These are phyloP conservation scores for Styphnolobium japonicum DNA, from an alignment of 306 rosid genomes.

Conservation along the genomic window DNA sequence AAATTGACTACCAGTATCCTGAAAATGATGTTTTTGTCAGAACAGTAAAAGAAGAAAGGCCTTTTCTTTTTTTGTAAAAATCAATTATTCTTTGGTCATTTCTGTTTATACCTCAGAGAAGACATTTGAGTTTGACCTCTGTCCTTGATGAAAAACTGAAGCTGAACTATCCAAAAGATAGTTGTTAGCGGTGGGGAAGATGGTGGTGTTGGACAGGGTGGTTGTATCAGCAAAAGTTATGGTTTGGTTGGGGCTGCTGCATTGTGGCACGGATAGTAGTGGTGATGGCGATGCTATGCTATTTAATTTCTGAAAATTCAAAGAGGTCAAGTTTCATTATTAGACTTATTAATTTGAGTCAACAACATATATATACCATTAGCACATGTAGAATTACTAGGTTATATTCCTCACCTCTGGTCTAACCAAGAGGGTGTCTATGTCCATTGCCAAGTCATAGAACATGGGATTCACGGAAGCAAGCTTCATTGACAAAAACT, in stretches of 20 bases:
- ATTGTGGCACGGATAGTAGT: conserved; percentile 43
- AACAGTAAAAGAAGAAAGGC: neutral
- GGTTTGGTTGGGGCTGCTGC: conserved; percentile 48
- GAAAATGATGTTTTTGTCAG: conserved; percentile 43
- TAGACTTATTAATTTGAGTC: neutral
- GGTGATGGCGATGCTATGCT: conserved; percentile 38
- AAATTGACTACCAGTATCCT: conserved; percentile 54
- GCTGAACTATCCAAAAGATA: conserved; percentile 41
- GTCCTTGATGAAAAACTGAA: conserved; percentile 53
- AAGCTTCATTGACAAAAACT: conserved; percentile 91
- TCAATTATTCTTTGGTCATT: neutral
- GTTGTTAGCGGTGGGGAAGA: conserved; percentile 34
- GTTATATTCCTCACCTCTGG: conserved; percentile 52
- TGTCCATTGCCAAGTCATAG: conserved; percentile 59
- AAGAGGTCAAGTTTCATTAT: neutral
- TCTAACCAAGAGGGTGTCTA: conserved; percentile 45
- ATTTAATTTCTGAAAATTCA: conserved; percentile 40
- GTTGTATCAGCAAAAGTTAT: conserved; percentile 39
- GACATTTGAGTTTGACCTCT: conserved; percentile 40
- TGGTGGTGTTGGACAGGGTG: conserved; percentile 16
- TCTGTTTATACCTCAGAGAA: conserved; percentile 45
- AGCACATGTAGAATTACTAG: neutral
- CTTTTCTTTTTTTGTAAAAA: neutral
- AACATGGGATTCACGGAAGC: conserved; percentile 66
- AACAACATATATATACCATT: neutral